These are phyloP conservation scores for Cladophialophora bantiana DNA, from an alignment of 2,329 filamentous ascomycete species.

Conservation along the genomic window DNA sequence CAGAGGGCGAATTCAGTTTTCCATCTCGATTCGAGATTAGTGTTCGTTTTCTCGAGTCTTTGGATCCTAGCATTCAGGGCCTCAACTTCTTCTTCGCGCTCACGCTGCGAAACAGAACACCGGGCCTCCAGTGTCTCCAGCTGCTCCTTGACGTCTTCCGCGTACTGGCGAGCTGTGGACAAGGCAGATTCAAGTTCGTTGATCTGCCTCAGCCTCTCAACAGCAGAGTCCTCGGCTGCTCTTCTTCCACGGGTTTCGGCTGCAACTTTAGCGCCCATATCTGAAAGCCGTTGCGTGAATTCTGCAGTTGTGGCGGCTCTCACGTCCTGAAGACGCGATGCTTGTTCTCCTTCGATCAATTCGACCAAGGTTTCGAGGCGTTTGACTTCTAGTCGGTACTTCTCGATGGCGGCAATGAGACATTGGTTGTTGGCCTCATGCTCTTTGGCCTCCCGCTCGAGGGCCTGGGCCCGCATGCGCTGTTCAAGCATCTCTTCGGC, in stretches of 20 bases:
- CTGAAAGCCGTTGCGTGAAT: slow-evolving; percentile 44
- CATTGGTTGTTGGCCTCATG: slow-evolving; percentile 52
- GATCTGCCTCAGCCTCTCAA: slow-evolving; percentile 47
- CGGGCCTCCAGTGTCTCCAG: slow-evolving; percentile 44
- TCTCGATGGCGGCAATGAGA: slow-evolving; percentile 52
- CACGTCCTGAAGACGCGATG: slow-evolving; percentile 49
- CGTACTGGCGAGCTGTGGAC: slow-evolving; percentile 46
- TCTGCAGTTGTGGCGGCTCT: slow-evolving; percentile 43
- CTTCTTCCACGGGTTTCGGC: slow-evolving; percentile 46
- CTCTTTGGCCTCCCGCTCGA: slow-evolving; percentile 51
- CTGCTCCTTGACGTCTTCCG: slow-evolving; percentile 46
- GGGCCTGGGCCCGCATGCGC: slow-evolving; percentile 52
- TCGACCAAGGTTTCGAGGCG: slow-evolving; percentile 53
- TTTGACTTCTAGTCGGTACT: slow-evolving; percentile 53
- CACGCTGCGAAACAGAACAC: slow-evolving; percentile 40
- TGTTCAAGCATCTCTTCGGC: slow-evolving; percentile 54
- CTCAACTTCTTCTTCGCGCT: slow-evolving; percentile 48
- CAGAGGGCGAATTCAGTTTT: slow-evolving; percentile 45
- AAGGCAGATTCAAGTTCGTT: slow-evolving; percentile 48
- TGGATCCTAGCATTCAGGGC: slow-evolving; percentile 48
- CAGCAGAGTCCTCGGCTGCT: slow-evolving; percentile 47
- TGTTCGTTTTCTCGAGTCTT: slow-evolving; percentile 47
- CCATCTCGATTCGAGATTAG: slow-evolving; percentile 48
- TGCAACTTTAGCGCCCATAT: slow-evolving; percentile 47
- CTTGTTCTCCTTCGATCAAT: slow-evolving; percentile 50